Base-by-base conservation (phyloP, 192 early-diverging fungal species). In the Coemansia umbellata region DNA sequence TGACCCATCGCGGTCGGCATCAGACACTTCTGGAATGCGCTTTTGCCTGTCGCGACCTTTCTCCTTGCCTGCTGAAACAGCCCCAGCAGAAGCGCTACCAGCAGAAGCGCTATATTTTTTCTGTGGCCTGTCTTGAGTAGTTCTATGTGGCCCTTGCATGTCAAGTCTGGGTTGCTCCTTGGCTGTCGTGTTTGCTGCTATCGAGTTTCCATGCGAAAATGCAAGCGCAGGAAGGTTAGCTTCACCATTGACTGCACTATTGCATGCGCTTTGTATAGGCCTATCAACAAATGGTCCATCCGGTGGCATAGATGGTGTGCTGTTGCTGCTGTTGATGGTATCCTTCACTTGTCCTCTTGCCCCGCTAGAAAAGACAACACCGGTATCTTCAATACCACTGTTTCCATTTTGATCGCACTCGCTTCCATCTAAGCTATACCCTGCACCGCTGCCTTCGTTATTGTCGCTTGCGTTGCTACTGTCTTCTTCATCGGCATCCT, bases 381-480 rank as follows among this genome's bases (percentile, higher is more conserved):
- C n/a, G n/a, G 37, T 31, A 21, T 41, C 39, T 21, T 73, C 69
- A 11, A 50, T 31, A n/a, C 62, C 63, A 32, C 70, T 73, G 26
- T 62, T 54, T 3, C 40, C 49, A 18, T 63, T 52, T 5, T 40
- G 40, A 2, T 44, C 55, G 31, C 41, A 55, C 47, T 74, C 71
- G 47, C 65, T 63, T 37, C 56, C 69, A 17, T 72, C 69, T 14
- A 64, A 53, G 57, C 62, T 72, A 39, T 70, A 70, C 10, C 68
- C 68, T 21, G 60, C 60, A 14, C 57, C 63, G 23, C 58, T 73
- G 45, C 55, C 51, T 17, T 67, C 71, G 47, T 74, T 74, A 36
- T 42, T 50, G 17, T 74, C 63, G 42, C 58, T 63, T 13, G 9
- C 49, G 19, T 44, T 50, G 39, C 50, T 56, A 32, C 43, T 53